A percentile compares a stretch with the other conserved stretches of the same genome.
These are phyloP conservation scores for Athelia psychrophila DNA, from an alignment of 1,284 basidiomycete species.

Conservation along the genomic window DNA sequence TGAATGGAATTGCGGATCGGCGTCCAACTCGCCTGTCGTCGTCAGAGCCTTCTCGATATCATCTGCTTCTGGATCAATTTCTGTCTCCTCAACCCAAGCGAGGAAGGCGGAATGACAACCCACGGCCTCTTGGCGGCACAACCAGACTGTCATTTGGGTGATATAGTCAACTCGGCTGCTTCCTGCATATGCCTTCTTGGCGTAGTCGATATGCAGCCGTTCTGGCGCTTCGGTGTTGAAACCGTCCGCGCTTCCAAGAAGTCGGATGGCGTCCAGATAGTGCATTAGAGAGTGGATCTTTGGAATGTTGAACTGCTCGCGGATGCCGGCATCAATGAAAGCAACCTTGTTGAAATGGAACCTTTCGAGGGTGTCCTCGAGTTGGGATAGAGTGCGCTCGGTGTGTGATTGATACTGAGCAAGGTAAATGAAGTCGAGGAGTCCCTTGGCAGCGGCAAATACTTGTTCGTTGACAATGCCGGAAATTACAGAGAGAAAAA, in stretches of 20 bases:
- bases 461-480: slow-evolving; percentile 1
- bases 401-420: slow-evolving; percentile 15
- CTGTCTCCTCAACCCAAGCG: neutral
- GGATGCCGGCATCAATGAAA: slow-evolving; percentile 6
- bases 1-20: neutral
- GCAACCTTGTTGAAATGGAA: slow-evolving; percentile 17
- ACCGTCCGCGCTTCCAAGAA: neutral
- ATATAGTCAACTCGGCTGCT: slow-evolving; percentile 1
- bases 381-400: slow-evolving; percentile 6
- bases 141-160: slow-evolving; percentile 3
- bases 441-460: neutral
- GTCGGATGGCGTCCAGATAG: neutral
- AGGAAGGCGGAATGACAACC: neutral
- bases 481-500: slow-evolving; percentile 11
- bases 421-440: slow-evolving; percentile 13
- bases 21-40: neutral
- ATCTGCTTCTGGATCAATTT: neutral
- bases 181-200: slow-evolving; percentile 1
- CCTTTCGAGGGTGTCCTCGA: slow-evolving; percentile 8
- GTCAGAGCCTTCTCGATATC: neutral
- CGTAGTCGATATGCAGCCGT: slow-evolving; percentile 1
- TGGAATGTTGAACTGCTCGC: neutral
- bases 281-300: neutral
- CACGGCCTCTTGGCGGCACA: slow-evolving; percentile 4
- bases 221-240: neutral